Evolutionary conservation across 768 basidiomycete species (phyloP).

Genomic region (Cubamyces sp.): DNA sequence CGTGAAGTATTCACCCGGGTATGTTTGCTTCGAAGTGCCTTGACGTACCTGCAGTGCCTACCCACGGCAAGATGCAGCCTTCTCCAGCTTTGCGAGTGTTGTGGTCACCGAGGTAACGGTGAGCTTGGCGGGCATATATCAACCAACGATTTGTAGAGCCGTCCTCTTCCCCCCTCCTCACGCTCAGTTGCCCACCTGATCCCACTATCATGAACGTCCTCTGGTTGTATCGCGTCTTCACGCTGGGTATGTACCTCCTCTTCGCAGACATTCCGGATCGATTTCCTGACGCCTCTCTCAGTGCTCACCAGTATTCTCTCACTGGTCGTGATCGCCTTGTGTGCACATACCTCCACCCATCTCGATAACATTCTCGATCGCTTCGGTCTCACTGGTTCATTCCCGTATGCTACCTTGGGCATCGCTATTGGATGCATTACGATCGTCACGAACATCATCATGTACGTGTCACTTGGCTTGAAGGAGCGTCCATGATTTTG

Average conservation of each 20-base stretch:
- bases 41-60: no score
- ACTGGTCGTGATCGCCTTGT: slow-evolving; percentile 10
- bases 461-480: neutral
- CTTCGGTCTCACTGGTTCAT: neutral
- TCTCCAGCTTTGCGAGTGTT: neutral
- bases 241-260: neutral
- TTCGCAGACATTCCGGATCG: no score
- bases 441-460: neutral
- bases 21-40: no score
- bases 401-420: slow-evolving; percentile 7
- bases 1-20: no score
- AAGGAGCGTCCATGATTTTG: neutral
- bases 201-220: slow-evolving; percentile 9
- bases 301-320: slow-evolving; percentile 2
- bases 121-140: neutral
- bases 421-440: slow-evolving; percentile 4
- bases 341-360: slow-evolving; percentile 12
- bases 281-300: neutral
- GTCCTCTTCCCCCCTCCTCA: neutral
- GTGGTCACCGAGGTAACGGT: neutral
- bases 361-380: slow-evolving; percentile 1
- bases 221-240: slow-evolving; percentile 13
- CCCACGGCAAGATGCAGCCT: neutral
- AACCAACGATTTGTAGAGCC: neutral
- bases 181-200: neutral